A percentile compares a stretch with the other conserved stretches of the same genome.
These are phyloP conservation scores for Cryptococcus sp. DNA, from an alignment of 1,284 basidiomycete species.

Conservation along the genomic window DNA sequence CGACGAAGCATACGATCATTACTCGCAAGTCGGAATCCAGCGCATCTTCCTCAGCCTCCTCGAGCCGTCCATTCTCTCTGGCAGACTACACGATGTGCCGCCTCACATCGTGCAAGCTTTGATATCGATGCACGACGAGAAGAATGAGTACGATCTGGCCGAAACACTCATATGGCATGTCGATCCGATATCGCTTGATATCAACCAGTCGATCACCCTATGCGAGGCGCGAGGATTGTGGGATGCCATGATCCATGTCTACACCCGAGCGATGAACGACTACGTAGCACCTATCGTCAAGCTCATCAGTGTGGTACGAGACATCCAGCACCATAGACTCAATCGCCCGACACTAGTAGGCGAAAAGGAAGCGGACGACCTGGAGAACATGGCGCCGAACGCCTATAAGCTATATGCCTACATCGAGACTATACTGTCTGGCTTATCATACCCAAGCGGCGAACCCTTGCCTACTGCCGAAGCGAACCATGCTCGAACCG, in stretches of 20 bases:
- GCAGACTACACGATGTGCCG: slow-evolving; percentile 72
- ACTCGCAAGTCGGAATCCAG: slow-evolving; percentile 79
- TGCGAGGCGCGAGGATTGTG: slow-evolving; percentile 82
- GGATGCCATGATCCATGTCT: slow-evolving; percentile 93
- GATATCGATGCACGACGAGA: slow-evolving; percentile 74
- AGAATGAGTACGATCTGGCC: slow-evolving; percentile 70
- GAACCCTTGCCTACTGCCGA: slow-evolving; percentile 68
- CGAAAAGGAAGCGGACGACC: slow-evolving; percentile 44
- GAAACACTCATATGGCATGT: slow-evolving; percentile 96
- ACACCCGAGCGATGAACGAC: slow-evolving; percentile 83
- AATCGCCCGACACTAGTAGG: slow-evolving; percentile 48
- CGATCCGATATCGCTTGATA: slow-evolving; percentile 84
- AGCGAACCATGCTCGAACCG: slow-evolving; percentile 66
- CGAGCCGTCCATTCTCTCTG: slow-evolving; percentile 79
- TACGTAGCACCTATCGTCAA: slow-evolving; percentile 88
- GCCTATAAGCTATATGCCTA: slow-evolving; percentile 94
- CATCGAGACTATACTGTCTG: slow-evolving; percentile 80
- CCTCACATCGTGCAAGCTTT: slow-evolving; percentile 85
- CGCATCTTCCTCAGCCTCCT: slow-evolving; percentile 84
- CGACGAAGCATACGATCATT: slow-evolving; percentile 88
- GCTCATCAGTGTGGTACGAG: slow-evolving; percentile 74
- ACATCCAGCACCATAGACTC: slow-evolving; percentile 59
- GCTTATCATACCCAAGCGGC: slow-evolving; percentile 83
- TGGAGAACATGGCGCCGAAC: slow-evolving; percentile 68
- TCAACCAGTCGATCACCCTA: slow-evolving; percentile 86